Percentiles rank a stretch among this genome's conserved stretches.
Conservation (phyloP, 108 stramenopile species). For the Phaeodactylum tricornutum region DNA sequence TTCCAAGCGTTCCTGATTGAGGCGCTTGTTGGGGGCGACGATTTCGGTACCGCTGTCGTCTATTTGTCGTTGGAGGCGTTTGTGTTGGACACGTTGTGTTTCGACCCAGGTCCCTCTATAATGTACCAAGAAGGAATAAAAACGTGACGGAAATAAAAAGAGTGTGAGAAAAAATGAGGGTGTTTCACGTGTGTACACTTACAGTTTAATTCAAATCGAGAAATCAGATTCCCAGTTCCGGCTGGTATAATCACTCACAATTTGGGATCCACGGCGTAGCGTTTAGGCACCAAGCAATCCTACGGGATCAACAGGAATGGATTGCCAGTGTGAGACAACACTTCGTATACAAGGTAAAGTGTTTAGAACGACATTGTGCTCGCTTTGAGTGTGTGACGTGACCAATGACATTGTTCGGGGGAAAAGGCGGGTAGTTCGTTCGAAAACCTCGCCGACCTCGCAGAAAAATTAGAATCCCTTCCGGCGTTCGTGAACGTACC, state of each 20-base stretch:
- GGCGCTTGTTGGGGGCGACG: constrained; percentile 27
- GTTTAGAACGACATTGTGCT: neutral
- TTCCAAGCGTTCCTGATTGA: constrained; percentile 40
- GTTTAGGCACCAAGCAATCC: constrained; percentile 4
- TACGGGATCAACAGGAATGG: neutral
- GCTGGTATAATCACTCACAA: too few relatives aligned
- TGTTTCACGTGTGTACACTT: too few relatives aligned
- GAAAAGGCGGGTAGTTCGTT: too few relatives aligned
- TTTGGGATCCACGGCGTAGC: neutral
- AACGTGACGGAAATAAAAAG: too few relatives aligned
- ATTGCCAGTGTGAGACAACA: neutral
- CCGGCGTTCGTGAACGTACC: neutral
- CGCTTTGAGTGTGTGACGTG: neutral
- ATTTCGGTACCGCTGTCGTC: constrained; percentile 11
- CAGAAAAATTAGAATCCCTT: neutral
- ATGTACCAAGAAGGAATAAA: too few relatives aligned
- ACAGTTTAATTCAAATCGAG: too few relatives aligned
- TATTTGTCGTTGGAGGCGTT: constrained; percentile 15
- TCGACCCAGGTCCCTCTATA: constrained; percentile 2
- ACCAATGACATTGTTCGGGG: neutral
- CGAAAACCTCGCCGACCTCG: neutral
- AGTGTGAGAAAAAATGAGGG: too few relatives aligned
- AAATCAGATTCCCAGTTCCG: too few relatives aligned
- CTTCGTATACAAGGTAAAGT: neutral
- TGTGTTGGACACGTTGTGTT: constrained; percentile 40